Evolutionary conservation across 208 protist species (phyloP).

Genomic region (Acanthamoeba pearcei): DNA sequence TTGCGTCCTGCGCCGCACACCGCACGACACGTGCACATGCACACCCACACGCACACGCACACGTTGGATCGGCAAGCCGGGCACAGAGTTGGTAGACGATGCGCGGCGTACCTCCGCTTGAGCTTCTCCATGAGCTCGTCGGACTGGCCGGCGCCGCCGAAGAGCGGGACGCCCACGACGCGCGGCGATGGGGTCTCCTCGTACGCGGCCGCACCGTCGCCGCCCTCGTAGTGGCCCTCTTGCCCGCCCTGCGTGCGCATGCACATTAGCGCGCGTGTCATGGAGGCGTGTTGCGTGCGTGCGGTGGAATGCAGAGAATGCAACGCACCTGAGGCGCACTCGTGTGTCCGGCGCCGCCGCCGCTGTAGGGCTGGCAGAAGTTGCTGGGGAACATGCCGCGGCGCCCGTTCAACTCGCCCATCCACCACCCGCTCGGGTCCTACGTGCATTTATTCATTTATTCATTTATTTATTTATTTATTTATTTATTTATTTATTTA

Average conservation of each 20-base stretch:
- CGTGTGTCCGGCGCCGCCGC: background rate
- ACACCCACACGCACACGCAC: no score
- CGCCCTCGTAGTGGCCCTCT: background rate
- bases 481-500: no score
- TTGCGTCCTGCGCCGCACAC: background rate
- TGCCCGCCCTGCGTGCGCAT: background rate
- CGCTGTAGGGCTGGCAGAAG: constrained; percentile 35
- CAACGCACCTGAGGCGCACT: background rate
- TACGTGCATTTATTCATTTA: constrained; percentile 87
- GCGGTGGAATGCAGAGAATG: background rate
- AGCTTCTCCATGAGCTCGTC: constrained; percentile 47
- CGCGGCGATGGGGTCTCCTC: background rate
- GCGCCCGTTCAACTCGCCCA: constrained; percentile 87
- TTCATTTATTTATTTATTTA: background rate
- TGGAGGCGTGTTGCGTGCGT: background rate
- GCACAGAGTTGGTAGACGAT: no score
- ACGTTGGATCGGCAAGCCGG: no score
- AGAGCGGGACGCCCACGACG: background rate
- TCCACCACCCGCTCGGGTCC: constrained; percentile 91
- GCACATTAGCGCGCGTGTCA: background rate
- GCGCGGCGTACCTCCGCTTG: background rate
- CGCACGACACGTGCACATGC: background rate
- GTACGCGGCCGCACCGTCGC: background rate
- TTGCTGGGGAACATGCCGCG: constrained; percentile 75
- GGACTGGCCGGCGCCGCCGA: background rate